Base-by-base conservation (phyloP, 169 alveolate species). In the Eimeria tenella region DNA sequence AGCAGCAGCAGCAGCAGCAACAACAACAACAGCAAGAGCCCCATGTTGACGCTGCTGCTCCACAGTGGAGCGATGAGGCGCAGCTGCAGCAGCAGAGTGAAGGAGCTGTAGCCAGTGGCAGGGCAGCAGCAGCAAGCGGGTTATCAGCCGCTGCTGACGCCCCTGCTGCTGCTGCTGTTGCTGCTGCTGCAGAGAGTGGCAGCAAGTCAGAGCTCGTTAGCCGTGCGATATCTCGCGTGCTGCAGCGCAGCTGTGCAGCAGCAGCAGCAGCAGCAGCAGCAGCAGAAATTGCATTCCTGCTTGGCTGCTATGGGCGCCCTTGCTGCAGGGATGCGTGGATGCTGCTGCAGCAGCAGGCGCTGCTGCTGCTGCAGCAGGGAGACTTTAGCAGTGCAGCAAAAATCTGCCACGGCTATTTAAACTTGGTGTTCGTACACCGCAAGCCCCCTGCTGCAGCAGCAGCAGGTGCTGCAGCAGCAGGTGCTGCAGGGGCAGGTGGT, bases 331-430 rank as follows among this genome's bases (percentile, higher is more conserved):
- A 55, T 50, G 52, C 88, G 8, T 79, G 88, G 88, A 9, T 13
- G 52, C 53, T 79, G 88, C 88, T 79, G 88, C 88, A 79, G 88
- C 88, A 79, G 88, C 88, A 52, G 52, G 49, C 88, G 13, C 13
- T 53, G 7, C 71, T 55, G 70, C 88, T 79, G 88, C 88, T 79
- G 88, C 88, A 53, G 88, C 88, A 79, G 52, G 53, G 52, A 9
- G 52, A 79, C 70, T 79, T 79, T 49, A 13, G 49, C 42, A 53
- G 71, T 6, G 88, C 88, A 53, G 88, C 88, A 79, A 79, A 79
- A 21, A 79, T 79, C 6, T 79, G 88, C 88, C 62, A 53, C 71
- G 88, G 88, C 15, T 79, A 79, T 55, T 79, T 79, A 17, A 79
- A 50, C 19, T 19, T 79, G 65, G 70, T 79, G 71, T 79, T 79